phyloP scores from a whole-genome alignment of 2,329 filamentous ascomycete species.

The Elsinoe arachidis region DNA sequence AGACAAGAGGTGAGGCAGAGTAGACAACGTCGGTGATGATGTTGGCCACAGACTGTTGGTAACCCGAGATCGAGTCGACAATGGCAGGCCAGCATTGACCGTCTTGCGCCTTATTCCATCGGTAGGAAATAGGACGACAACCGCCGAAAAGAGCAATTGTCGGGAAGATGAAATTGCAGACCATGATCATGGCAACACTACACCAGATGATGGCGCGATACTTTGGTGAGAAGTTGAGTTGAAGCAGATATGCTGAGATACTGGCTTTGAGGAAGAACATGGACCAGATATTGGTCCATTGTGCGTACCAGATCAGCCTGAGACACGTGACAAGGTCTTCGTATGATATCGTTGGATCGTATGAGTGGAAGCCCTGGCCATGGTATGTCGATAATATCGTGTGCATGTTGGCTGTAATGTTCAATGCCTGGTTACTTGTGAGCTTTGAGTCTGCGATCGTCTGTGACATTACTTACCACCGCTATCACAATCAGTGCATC shows the following conservation, averaged over 20 bases:
- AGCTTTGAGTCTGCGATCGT: not conserved
- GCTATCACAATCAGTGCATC: constrained; percentile 15
- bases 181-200: constrained; percentile 12
- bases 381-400: constrained; percentile 10
- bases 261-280: constrained; percentile 17
- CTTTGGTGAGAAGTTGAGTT: constrained; percentile 14
- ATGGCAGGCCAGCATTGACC: constrained; percentile 14
- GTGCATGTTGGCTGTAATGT: constrained; percentile 10
- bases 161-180: constrained; percentile 13
- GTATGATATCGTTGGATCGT: constrained; percentile 12
- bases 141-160: constrained; percentile 12
- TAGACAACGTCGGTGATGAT: constrained; percentile 16
- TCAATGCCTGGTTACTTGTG: constrained; percentile 10
- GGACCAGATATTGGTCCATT: constrained; percentile 13
- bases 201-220: constrained; percentile 15
- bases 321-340: not conserved
- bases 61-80: constrained; percentile 12
- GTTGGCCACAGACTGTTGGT: constrained; percentile 15
- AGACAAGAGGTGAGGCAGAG: constrained; percentile 13
- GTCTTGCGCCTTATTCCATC: constrained; percentile 14
- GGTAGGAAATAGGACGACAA: constrained; percentile 12
- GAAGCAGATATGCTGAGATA: constrained; percentile 15
- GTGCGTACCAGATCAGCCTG: constrained; percentile 12
- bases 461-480: constrained; percentile 2
- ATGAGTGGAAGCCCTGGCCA: constrained; percentile 15